Evolutionary conservation across 331 rosid species (phyloP).

Genomic region (Malus hybrid): DNA sequence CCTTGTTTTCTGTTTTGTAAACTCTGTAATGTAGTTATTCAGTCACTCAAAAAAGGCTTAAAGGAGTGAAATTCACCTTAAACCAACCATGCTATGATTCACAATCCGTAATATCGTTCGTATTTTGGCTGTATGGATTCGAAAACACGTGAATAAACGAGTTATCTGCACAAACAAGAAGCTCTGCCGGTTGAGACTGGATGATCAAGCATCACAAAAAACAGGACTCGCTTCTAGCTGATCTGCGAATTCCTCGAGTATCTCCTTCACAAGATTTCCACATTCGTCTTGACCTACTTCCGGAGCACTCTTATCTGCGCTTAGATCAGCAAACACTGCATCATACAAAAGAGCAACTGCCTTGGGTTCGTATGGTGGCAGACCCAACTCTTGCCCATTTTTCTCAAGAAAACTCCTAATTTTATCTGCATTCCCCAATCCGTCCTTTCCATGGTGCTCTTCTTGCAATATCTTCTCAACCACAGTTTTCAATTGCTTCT

Average conservation of each 20-base stretch:
- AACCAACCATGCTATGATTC: neutral
- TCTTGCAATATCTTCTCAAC: constrained; percentile 45
- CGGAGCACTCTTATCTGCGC: constrained; percentile 17
- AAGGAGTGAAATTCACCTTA: neutral
- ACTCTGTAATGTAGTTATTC: too few relatives aligned
- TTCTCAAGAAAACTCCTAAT: constrained; percentile 56
- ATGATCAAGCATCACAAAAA: constrained; percentile 42
- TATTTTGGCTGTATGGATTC: neutral
- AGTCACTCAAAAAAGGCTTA: too few relatives aligned
- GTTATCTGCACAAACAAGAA: neutral
- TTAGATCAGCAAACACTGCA: constrained; percentile 52
- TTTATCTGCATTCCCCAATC: constrained; percentile 21
- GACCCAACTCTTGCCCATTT: constrained; percentile 52
- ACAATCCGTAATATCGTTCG: neutral
- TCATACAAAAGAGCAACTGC: constrained; percentile 59
- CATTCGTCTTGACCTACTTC: constrained; percentile 20
- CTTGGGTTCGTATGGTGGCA: constrained; percentile 53
- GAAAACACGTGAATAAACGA: neutral
- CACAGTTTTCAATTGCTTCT: constrained; percentile 46
- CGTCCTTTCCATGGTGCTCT: constrained; percentile 30
- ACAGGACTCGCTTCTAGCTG: constrained; percentile 76
- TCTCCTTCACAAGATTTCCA: constrained; percentile 40
- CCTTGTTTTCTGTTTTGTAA: too few relatives aligned
- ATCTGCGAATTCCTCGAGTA: constrained; percentile 57
- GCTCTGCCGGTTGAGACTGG: neutral